These are phyloP conservation scores for Candida montana DNA, from an alignment of 805 yeast genomes.

Conservation along the genomic window DNA sequence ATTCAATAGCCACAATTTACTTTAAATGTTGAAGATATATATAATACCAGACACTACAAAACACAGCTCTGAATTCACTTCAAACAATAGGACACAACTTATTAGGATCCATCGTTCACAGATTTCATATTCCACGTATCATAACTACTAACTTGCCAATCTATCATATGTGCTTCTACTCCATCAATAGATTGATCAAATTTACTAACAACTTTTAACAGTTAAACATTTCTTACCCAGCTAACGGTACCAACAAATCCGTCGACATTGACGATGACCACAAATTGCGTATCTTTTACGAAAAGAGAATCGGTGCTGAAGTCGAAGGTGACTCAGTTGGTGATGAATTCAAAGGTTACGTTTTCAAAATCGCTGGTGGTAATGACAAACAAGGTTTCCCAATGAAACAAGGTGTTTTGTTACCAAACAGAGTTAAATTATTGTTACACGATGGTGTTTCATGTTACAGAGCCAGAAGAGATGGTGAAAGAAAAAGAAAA, in stretches of 20 bases:
- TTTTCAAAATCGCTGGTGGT: conserved; percentile 99
- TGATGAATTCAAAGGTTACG: conserved; percentile 98
- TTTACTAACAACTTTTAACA: conserved; percentile 7
- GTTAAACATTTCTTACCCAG: conserved; percentile 99
- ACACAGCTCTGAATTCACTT: no score
- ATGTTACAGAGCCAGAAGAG: conserved; percentile 99
- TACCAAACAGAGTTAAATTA: conserved; percentile 97
- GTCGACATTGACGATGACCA: conserved; percentile 98
- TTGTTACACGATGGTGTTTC: conserved; percentile 88
- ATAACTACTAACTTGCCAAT: no score
- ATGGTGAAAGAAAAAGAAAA: conserved; percentile 99
- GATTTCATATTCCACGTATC: no score
- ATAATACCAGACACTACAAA: no score
- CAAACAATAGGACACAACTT: no score
- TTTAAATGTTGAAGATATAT: no score
- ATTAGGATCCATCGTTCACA: no score
- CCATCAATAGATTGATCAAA: no score
- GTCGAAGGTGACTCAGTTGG: conserved; percentile 98
- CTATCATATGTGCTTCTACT: no score
- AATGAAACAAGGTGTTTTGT: conserved; percentile 99
- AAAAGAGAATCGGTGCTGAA: conserved; percentile 99
- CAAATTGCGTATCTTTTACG: conserved; percentile 97
- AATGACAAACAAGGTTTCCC: conserved; percentile 99
- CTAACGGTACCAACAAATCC: conserved; percentile 99
- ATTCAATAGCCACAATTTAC: no score